Percentiles rank a stretch among this genome's conserved stretches.
These are phyloP conservation scores for Epichloe gansuensis DNA, from an alignment of 2,329 filamentous ascomycete genomes.

Conservation along the genomic window DNA sequence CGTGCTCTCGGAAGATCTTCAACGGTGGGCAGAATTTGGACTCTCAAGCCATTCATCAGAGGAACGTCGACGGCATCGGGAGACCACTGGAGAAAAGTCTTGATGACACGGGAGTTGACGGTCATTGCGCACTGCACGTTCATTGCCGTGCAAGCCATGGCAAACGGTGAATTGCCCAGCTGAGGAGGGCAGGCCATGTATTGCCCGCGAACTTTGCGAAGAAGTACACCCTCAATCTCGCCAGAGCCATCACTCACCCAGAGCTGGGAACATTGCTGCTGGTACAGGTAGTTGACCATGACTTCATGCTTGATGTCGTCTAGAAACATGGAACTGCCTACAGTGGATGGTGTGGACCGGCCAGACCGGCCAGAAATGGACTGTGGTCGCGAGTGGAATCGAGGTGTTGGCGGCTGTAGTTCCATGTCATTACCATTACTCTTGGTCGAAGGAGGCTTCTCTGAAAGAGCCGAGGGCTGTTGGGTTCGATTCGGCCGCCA, in stretches of 20 bases:
- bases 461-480: slow-evolving; percentile 19
- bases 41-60: slow-evolving; percentile 61
- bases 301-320: slow-evolving; percentile 71
- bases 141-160: slow-evolving; percentile 51
- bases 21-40: slow-evolving; percentile 63
- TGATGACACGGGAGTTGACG: slow-evolving; percentile 67
- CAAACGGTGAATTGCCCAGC: slow-evolving; percentile 50
- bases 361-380: slow-evolving; percentile 36
- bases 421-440: slow-evolving; percentile 30
- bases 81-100: slow-evolving; percentile 62
- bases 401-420: slow-evolving; percentile 35
- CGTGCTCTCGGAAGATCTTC: slow-evolving; percentile 58
- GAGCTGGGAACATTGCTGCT: slow-evolving; percentile 62
- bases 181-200: slow-evolving; percentile 64
- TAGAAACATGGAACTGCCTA: slow-evolving; percentile 41
- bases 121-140: slow-evolving; percentile 74
- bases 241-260: slow-evolving; percentile 63
- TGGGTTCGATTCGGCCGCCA: slow-evolving; percentile 11
- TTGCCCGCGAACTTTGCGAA: slow-evolving; percentile 53
- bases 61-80: slow-evolving; percentile 65
- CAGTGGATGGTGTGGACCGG: slow-evolving; percentile 26
- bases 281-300: slow-evolving; percentile 74
- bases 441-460: slow-evolving; percentile 22
- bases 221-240: slow-evolving; percentile 58
- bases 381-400: slow-evolving; percentile 16